Evolutionary conservation across 345 rosid species (phyloP).

Genomic region (Atalantia buxifolia): DNA sequence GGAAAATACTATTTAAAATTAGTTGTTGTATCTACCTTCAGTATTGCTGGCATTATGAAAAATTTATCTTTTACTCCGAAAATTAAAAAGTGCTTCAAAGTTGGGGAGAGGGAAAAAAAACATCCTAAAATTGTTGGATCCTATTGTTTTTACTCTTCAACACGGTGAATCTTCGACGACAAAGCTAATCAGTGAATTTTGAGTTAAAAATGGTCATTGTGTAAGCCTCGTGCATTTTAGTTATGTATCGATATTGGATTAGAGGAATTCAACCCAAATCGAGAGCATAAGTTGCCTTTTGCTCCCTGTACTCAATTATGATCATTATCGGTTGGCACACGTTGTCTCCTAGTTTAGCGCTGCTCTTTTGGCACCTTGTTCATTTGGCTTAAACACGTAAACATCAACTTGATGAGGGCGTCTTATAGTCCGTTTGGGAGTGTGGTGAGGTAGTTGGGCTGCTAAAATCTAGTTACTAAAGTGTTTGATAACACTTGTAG

Average conservation of each 20-base stretch:
- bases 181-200: neutral
- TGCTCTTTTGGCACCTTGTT: neutral
- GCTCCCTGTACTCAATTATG: slow-evolving; percentile 6
- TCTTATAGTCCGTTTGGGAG: too few relatives aligned
- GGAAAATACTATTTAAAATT: neutral
- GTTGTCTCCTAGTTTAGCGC: slow-evolving; percentile 1
- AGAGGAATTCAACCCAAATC: slow-evolving; percentile 13
- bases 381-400: neutral
- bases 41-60: neutral
- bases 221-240: neutral
- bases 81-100: neutral
- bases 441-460: too few relatives aligned
- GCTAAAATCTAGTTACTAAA: too few relatives aligned
- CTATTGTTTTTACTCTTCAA: neutral
- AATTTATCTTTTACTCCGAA: neutral
- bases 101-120: neutral
- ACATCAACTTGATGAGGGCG: neutral
- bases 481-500: too few relatives aligned
- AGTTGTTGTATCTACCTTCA: neutral
- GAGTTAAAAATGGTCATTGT: neutral
- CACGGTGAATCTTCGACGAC: neutral
- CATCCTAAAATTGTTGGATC: neutral
- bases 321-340: slow-evolving; percentile 8
- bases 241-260: neutral
- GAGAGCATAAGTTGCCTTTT: slow-evolving; percentile 10